These are phyloP conservation scores for Vitis amurensis DNA, from an alignment of 164 flowering plant species.

Conservation along the genomic window DNA sequence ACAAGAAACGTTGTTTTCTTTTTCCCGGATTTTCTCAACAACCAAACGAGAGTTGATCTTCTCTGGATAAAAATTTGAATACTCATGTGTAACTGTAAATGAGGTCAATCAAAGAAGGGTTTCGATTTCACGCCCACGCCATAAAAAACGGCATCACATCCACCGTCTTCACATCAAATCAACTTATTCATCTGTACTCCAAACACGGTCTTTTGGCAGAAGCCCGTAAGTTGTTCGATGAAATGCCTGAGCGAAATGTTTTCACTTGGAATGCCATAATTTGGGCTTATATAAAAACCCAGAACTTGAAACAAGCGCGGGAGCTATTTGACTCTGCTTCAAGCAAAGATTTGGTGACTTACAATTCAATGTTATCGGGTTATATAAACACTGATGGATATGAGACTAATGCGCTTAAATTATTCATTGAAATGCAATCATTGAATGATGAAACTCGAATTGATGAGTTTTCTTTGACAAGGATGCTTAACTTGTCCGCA, in stretches of 20 bases:
- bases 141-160: constrained; percentile 43
- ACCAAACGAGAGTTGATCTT: too few relatives aligned
- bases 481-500: constrained; percentile 59
- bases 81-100: constrained; percentile 15
- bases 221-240: constrained; percentile 65
- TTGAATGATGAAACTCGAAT: constrained; percentile 13
- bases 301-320: constrained; percentile 42
- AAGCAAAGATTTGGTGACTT: constrained; percentile 62
- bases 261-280: constrained; percentile 83
- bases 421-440: constrained; percentile 54
- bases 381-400: constrained; percentile 44
- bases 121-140: constrained; percentile 33
- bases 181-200: constrained; percentile 54
- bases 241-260: constrained; percentile 78
- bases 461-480: constrained; percentile 69
- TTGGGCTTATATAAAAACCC: constrained; percentile 46
- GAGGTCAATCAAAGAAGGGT: constrained; percentile 44
- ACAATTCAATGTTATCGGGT: constrained; percentile 70
- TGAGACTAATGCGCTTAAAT: constrained; percentile 42
- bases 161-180: constrained; percentile 41
- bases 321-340: constrained; percentile 57
- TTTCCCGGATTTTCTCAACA: too few relatives aligned
- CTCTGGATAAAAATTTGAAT: too few relatives aligned
- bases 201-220: constrained; percentile 39
- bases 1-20: too few relatives aligned